Conservation (phyloP, 495 filamentous ascomycete species). For the Hypoxylon fuscum region DNA sequence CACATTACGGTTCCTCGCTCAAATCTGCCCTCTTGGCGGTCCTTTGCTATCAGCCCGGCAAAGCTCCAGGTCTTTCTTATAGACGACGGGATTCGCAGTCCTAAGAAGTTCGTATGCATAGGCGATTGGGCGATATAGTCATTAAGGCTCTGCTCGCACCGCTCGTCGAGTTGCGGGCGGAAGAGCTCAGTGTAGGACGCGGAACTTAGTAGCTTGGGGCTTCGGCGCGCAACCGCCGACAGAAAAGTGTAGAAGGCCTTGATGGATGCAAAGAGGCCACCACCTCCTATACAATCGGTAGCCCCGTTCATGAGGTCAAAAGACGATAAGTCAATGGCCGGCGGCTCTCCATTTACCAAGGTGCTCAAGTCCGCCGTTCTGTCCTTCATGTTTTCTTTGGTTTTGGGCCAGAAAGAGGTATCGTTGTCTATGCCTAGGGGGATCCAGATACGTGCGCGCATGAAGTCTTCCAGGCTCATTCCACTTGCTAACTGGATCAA, state of each 20-base stretch:
- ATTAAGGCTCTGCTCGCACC: slow-evolving; percentile 23
- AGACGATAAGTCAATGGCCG: slow-evolving; percentile 22
- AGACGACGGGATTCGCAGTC: slow-evolving; percentile 20
- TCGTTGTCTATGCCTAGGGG: slow-evolving; percentile 37
- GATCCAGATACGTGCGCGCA: slow-evolving; percentile 34
- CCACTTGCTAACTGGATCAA: slow-evolving; percentile 52
- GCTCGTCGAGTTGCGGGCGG: slow-evolving; percentile 54
- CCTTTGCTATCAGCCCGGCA: slow-evolving; percentile 40
- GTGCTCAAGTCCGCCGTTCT: slow-evolving; percentile 41
- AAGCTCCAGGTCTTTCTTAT: slow-evolving; percentile 30
- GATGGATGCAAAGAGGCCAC: slow-evolving; percentile 59
- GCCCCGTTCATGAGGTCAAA: slow-evolving; percentile 27
- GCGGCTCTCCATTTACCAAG: slow-evolving; percentile 28
- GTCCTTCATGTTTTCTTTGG: slow-evolving; percentile 29
- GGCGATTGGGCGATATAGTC: slow-evolving; percentile 14
- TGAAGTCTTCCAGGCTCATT: slow-evolving; percentile 33
- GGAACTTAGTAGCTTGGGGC: slow-evolving; percentile 53
- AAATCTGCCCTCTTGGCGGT: slow-evolving; percentile 33
- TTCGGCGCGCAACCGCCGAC: slow-evolving; percentile 52
- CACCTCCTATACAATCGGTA: slow-evolving; percentile 63
- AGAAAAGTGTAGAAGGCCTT: slow-evolving; percentile 61
- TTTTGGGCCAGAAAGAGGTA: slow-evolving; percentile 40
- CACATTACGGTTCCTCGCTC: slow-evolving; percentile 14
- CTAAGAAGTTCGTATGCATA: slow-evolving; percentile 9
- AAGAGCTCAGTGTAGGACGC: slow-evolving; percentile 62